Evolutionary conservation across 163 green algal species (phyloP).

Genomic region (Scenedesmus sp.): DNA sequence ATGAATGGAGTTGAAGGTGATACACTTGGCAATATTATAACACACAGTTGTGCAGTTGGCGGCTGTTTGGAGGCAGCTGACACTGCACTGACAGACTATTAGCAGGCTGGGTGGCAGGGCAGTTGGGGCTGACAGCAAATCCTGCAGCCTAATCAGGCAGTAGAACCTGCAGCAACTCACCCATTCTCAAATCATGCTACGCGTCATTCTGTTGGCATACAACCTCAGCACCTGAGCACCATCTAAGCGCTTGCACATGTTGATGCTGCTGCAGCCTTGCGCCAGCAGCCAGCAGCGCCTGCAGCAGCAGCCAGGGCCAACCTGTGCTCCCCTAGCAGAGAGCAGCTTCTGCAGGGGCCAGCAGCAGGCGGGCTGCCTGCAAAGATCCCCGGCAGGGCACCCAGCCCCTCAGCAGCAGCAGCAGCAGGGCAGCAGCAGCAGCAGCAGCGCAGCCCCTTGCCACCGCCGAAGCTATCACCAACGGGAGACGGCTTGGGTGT

Average conservation of each 20-base stretch:
- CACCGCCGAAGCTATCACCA: background rate
- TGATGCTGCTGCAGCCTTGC: background rate
- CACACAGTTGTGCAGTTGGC: too few species aligned
- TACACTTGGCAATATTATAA: too few species aligned
- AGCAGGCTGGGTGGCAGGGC: too few species aligned
- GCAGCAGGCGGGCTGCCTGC: background rate
- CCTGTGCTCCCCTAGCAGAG: constrained; percentile 8
- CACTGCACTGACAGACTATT: too few species aligned
- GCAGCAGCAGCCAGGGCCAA: background rate
- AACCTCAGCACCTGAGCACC: too few species aligned
- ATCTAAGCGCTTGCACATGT: background rate
- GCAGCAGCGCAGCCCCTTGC: constrained; percentile 3
- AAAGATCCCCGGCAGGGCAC: background rate
- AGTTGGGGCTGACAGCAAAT: too few species aligned
- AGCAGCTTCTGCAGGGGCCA: constrained; percentile 12
- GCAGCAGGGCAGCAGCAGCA: background rate
- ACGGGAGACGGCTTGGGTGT: background rate
- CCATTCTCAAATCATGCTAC: too few species aligned
- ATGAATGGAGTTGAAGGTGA: too few species aligned
- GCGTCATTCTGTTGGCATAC: too few species aligned
- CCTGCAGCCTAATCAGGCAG: too few species aligned
- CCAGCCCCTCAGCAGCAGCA: background rate
- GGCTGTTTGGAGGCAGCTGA: too few species aligned
- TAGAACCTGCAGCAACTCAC: too few species aligned
- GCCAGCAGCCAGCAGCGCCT: background rate